phyloP scores from a whole-genome alignment of 208 protist species.

The Ichthyophonus hoferi region DNA sequence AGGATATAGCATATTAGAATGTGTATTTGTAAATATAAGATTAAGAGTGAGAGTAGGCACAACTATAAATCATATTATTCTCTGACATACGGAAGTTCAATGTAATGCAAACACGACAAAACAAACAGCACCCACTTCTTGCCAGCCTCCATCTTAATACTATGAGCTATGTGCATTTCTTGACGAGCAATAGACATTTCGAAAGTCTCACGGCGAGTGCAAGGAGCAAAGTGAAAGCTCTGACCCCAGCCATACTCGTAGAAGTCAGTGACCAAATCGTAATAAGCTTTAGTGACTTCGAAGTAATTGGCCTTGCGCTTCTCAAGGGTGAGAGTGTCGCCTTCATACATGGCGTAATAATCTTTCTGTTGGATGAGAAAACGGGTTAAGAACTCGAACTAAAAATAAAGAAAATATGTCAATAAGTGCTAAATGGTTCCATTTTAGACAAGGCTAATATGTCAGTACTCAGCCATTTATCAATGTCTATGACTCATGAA shows the following conservation, averaged over 20 bases:
- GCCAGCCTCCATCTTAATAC: slow-evolving; percentile 75
- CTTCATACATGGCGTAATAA: not conserved
- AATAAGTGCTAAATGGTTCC: too few relatives aligned
- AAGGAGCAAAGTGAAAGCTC: slow-evolving; percentile 87
- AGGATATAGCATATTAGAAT: too few relatives aligned
- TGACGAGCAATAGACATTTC: slow-evolving; percentile 81
- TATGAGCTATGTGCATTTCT: slow-evolving; percentile 82
- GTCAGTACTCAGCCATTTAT: too few relatives aligned
- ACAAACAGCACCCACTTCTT: slow-evolving; percentile 56
- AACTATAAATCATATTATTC: too few relatives aligned
- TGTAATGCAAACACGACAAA: slow-evolving; percentile 36
- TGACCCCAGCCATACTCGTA: slow-evolving; percentile 94
- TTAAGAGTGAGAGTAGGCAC: too few relatives aligned
- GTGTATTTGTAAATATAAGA: too few relatives aligned
- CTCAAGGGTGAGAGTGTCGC: not conserved
- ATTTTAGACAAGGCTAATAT: too few relatives aligned
- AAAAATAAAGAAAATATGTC: too few relatives aligned
- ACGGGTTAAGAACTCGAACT: too few relatives aligned
- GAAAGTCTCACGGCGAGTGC: slow-evolving; percentile 76
- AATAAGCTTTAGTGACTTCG: slow-evolving; percentile 64
- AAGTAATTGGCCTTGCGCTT: not conserved
- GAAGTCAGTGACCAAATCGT: slow-evolving; percentile 90
- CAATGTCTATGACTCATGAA: too few relatives aligned
- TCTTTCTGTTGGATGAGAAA: too few relatives aligned
- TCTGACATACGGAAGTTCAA: too few relatives aligned